A percentile compares a stretch with the other conserved stretches of the same genome.
phyloP scores from a whole-genome alignment of 2,329 filamentous ascomycete genomes.

The Aspergillus viridinutans region DNA sequence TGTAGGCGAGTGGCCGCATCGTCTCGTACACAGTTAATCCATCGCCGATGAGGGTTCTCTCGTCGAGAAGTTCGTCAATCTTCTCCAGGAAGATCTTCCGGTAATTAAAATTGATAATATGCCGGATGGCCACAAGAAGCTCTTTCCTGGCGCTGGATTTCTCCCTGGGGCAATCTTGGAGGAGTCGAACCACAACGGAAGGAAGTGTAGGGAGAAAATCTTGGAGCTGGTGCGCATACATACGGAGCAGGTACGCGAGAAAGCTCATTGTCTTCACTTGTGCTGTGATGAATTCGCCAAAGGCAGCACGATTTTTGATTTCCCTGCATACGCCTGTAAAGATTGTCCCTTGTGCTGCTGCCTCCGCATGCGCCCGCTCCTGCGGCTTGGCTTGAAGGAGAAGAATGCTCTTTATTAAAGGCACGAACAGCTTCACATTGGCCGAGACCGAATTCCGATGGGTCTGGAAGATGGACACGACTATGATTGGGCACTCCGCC shows the following conservation, averaged over 20 bases:
- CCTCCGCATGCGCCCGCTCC: conserved; percentile 84
- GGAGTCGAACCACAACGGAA: conserved; percentile 79
- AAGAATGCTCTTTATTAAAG: conserved; percentile 86
- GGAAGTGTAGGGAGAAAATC: conserved; percentile 86
- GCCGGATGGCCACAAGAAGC: conserved; percentile 88
- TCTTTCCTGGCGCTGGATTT: conserved; percentile 94
- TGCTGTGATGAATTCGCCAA: conserved; percentile 95
- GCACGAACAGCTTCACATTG: conserved; percentile 89
- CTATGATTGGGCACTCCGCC: conserved; percentile 96
- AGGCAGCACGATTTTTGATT: conserved; percentile 89
- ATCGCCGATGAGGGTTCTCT: conserved; percentile 90
- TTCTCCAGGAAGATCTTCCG: conserved; percentile 89
- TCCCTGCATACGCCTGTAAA: conserved; percentile 91
- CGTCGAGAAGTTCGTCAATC: conserved; percentile 91
- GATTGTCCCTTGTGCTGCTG: conserved; percentile 70
- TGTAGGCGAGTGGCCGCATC: conserved; percentile 91
- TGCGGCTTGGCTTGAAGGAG: conserved; percentile 88
- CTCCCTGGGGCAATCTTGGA: conserved; percentile 92
- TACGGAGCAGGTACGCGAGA: conserved; percentile 82
- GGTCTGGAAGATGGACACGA: conserved; percentile 95
- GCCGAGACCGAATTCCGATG: conserved; percentile 73
- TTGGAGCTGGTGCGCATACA: conserved; percentile 78
- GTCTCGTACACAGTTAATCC: conserved; percentile 95
- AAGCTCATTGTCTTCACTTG: conserved; percentile 99
- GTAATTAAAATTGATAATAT: conserved; percentile 99